A percentile compares a stretch with the other conserved stretches of the same genome.
These are phyloP conservation scores for Juglanconis juglandina DNA, from an alignment of 2,329 filamentous ascomycete genomes.

Conservation along the genomic window DNA sequence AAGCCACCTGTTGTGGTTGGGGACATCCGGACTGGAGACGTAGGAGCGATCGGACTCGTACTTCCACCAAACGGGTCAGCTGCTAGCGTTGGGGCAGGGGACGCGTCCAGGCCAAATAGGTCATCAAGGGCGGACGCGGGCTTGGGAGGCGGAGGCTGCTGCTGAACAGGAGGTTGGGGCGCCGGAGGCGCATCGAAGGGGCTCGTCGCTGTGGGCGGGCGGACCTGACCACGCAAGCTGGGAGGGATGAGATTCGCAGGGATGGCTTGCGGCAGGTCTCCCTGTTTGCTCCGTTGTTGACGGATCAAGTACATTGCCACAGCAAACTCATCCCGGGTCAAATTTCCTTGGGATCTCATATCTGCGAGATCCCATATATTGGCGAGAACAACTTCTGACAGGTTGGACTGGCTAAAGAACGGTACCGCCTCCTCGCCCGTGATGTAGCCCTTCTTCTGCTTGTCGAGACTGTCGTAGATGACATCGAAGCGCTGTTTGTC, in stretches of 20 bases:
- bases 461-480: slow-evolving; percentile 82
- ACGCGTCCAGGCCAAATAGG: slow-evolving; percentile 84
- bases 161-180: slow-evolving; percentile 36
- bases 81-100: slow-evolving; percentile 42
- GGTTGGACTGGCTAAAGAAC: slow-evolving; percentile 88
- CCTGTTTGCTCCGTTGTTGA: slow-evolving; percentile 74
- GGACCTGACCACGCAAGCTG: slow-evolving; percentile 66
- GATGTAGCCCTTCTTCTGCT: slow-evolving; percentile 74
- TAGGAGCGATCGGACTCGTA: slow-evolving; percentile 41
- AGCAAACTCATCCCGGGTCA: slow-evolving; percentile 88
- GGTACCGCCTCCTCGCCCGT: slow-evolving; percentile 91
- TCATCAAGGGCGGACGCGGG: slow-evolving; percentile 77
- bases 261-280: slow-evolving; percentile 70
- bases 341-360: slow-evolving; percentile 81
- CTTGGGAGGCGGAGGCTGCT: slow-evolving; percentile 35
- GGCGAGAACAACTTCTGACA: slow-evolving; percentile 83
- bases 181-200: slow-evolving; percentile 47
- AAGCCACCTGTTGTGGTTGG: slow-evolving; percentile 54
- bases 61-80: slow-evolving; percentile 62
- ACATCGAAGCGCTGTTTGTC: slow-evolving; percentile 88
- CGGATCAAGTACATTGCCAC: slow-evolving; percentile 97
- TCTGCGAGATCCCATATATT: slow-evolving; percentile 98
- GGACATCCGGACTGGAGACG: slow-evolving; percentile 53
- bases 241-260: slow-evolving; percentile 82
- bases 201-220: slow-evolving; percentile 45